These are phyloP conservation scores for Hamamelis virginiana DNA, from an alignment of 164 flowering plant genomes.

Conservation along the genomic window DNA sequence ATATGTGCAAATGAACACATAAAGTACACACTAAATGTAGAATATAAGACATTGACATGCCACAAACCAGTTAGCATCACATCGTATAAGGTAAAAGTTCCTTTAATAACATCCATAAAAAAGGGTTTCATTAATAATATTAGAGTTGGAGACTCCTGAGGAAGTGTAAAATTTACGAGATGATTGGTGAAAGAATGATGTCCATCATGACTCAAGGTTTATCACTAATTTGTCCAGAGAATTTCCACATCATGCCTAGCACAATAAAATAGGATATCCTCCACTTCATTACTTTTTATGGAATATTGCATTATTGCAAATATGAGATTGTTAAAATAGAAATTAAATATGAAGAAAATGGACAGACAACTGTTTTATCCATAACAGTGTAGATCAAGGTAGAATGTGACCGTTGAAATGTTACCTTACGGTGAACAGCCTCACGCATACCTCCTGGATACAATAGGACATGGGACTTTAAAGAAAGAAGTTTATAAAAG, in stretches of 20 bases:
- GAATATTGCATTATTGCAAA: background rate
- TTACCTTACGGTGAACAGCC: constrained; percentile 79
- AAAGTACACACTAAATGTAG: too few relatives aligned
- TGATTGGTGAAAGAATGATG: too few relatives aligned
- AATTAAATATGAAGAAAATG: background rate
- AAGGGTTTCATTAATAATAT: background rate
- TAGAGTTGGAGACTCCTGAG: background rate
- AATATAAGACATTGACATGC: background rate
- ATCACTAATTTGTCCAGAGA: too few relatives aligned
- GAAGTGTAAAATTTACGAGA: too few relatives aligned
- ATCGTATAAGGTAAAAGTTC: too few relatives aligned
- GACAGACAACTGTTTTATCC: background rate
- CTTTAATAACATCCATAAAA: background rate
- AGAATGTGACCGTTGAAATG: background rate
- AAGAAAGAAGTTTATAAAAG: constrained; percentile 50
- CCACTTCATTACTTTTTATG: background rate
- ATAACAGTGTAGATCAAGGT: background rate
- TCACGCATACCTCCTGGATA: constrained; percentile 80
- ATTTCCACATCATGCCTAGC: background rate
- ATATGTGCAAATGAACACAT: background rate
- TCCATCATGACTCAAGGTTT: too few relatives aligned
- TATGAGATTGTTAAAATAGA: background rate
- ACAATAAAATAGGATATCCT: background rate
- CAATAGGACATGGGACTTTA: constrained; percentile 54
- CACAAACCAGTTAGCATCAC: too few relatives aligned